A percentile compares a stretch with the other conserved stretches of the same genome.
Conservation (phyloP, 352 stramenopile genomes). For the Globisporangium parvum region DNA sequence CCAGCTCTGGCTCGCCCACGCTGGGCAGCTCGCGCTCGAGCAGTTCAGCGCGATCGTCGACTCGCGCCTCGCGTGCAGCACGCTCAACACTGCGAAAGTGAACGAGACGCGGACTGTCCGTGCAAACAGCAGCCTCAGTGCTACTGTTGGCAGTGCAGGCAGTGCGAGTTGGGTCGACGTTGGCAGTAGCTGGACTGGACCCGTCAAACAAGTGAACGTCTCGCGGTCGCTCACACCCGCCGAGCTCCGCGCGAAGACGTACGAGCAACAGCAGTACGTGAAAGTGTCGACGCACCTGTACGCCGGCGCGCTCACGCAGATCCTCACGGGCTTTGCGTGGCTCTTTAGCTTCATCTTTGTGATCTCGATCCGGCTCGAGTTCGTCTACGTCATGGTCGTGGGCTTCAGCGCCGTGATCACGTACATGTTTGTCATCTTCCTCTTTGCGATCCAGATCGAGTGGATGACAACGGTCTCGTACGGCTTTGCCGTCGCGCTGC, state of each 20-base stretch:
- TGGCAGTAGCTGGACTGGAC: constrained; percentile 18
- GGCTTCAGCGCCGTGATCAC: constrained; percentile 39
- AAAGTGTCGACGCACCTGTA: constrained; percentile 41
- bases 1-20: constrained; percentile 65
- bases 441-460: constrained; percentile 54
- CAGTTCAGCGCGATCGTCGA: constrained; percentile 36
- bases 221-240: constrained; percentile 4
- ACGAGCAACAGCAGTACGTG: constrained; percentile 28
- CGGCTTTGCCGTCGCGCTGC: constrained; percentile 53
- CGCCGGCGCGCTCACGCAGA: constrained; percentile 50
- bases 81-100: constrained; percentile 11
- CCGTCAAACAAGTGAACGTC: constrained; percentile 16
- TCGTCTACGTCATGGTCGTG: constrained; percentile 82
- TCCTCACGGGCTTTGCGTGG: constrained; percentile 59
- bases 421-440: constrained; percentile 55
- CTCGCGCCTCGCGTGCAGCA: constrained; percentile 30
- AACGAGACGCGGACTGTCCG: neutral
- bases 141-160: neutral
- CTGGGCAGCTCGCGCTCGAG: constrained; percentile 45
- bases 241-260: constrained; percentile 15
- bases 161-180: constrained; percentile 10
- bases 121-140: neutral
- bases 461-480: constrained; percentile 62
- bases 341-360: constrained; percentile 82
- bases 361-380: constrained; percentile 84